Base-by-base conservation (phyloP, 2,329 filamentous ascomycete species). In the Beauveria bassiana region DNA sequence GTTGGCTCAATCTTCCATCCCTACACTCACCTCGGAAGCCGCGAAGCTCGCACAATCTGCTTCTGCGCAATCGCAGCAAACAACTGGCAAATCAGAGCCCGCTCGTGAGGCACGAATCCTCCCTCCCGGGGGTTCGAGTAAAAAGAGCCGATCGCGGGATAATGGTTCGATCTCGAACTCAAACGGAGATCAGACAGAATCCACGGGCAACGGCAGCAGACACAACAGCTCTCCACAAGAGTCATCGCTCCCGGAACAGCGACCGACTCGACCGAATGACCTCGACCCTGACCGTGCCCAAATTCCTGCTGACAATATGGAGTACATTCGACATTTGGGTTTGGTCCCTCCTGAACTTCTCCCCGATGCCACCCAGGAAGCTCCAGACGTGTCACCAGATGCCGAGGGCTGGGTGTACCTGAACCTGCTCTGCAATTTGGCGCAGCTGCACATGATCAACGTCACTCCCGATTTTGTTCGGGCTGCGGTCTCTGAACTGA, bases 391-490 rank as follows among this genome's bases (percentile, higher is more conserved):
- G 12, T 79, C 81, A 16, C 80, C 86, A 0, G 86, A 88, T 60
- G 78, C 79, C 0, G 86, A 91, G 28, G 89, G 89, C 5, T 95
- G 90, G 90, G 85, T 93, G 0, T 93, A 93, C 67, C 75, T 95
- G 7, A 95, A 95, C 66, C 75, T 96, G 1, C 79, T 96, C 1
- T 86, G 87, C 70, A 92, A 88, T 68, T 82, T 96, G 78, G 91
- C 91, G 0, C 91, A 96, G 73, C 76, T 96, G 20, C 91, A 96
- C 68, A 93, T 92, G 0, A 81, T 95, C 66, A 93, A 91, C 62
- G 90, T 96, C 1, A 92, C 91, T 0, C 81, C 87, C 0, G 85
- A 88, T 31, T 93, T 93, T 67, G 86, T 95, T 45, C 86, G 89
- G 62, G 83, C 83, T 42, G 89, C 91, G 0, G 79, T 96, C 1